Base-by-base conservation (phyloP, 164 flowering plant genomes). In the Warburgia ugandensis region DNA sequence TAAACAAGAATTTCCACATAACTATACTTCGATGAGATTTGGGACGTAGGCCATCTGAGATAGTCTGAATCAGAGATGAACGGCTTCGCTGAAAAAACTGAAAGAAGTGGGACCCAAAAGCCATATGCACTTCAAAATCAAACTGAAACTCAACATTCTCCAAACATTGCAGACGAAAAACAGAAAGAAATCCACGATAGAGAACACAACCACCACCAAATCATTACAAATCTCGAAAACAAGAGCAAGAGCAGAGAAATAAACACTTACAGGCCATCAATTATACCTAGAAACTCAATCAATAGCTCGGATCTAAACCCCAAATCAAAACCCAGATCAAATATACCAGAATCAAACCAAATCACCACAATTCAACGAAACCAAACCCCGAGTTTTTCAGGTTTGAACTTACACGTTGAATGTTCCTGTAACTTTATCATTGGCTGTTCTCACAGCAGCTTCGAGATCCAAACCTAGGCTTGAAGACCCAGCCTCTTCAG, bases 381-480 rank as follows among this genome's bases (percentile, higher is more conserved):
- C 12, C 12, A 8, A 32, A 32, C 36, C 21, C 25, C 27, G 5
- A 8, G 10, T 8, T 9, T 19, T 19, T 19, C 29, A 12, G 29
- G 14, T 3, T n/a, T n/a, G 40, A 13, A 12, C 84, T 71, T 75
- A 86, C 97, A 81, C 86, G 52, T 50, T 71, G 78, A 90, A 83
- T 38, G 92, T 81, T 39, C 96, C 94, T 40, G 94, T 44, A 53
- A 86, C 94, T 48, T 72, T 79, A 59, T 86, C 95, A 65, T 90
- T 90, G 37, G 96, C 95, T 17, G 87, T 69, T 35, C 86, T 48
- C 6, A 85, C 86, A 1, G 97, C 96, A 16, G 94, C 57, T 69
- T 90, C 96, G 30, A 90, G 56, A 64, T 90, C 96, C 59, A 90
- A 86, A 12, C 78, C 84, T 6, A 74, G 32, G 37, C 27, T 59